Evolutionary conservation across 768 basidiomycete genomes (phyloP).

Genomic region (Termitomyces eurrhizus): DNA sequence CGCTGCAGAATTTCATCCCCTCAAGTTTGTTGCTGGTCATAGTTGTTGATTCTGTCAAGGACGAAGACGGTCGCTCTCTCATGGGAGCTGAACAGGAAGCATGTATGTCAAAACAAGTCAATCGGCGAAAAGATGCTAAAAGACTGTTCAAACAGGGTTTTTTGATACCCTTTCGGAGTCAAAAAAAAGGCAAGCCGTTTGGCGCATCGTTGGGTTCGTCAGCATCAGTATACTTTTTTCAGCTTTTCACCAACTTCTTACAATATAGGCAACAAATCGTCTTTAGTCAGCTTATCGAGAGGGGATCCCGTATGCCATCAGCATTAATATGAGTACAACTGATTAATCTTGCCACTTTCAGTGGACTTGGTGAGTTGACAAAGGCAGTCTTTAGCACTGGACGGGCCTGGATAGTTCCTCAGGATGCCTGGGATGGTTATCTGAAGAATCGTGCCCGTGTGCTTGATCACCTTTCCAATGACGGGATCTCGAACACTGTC

Average conservation of each 20-base stretch:
- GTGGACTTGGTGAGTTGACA: not conserved
- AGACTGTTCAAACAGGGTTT: not conserved
- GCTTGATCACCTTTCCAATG: constrained; percentile 44
- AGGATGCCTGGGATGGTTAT: constrained; percentile 33
- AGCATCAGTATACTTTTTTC: not conserved
- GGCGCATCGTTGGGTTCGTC: not conserved
- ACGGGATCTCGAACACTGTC: constrained; percentile 50
- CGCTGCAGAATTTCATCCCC: not conserved
- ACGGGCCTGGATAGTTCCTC: no score
- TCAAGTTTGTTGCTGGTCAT: not conserved
- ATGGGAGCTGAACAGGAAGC: constrained; percentile 2
- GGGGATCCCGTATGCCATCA: not conserved
- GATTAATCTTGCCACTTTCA: not conserved
- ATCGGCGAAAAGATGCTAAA: not conserved
- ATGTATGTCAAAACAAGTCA: not conserved
- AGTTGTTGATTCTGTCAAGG: constrained; percentile 1
- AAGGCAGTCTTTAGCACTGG: no score
- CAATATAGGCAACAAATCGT: not conserved
- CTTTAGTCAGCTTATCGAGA: not conserved
- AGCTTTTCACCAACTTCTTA: no score
- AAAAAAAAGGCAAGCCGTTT: not conserved
- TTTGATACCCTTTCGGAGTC: not conserved
- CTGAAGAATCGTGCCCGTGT: constrained; percentile 50
- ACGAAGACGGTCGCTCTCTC: not conserved
- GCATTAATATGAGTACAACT: no score